Base-by-base conservation (phyloP, 164 flowering plant species). In the Vitis labrusca region DNA sequence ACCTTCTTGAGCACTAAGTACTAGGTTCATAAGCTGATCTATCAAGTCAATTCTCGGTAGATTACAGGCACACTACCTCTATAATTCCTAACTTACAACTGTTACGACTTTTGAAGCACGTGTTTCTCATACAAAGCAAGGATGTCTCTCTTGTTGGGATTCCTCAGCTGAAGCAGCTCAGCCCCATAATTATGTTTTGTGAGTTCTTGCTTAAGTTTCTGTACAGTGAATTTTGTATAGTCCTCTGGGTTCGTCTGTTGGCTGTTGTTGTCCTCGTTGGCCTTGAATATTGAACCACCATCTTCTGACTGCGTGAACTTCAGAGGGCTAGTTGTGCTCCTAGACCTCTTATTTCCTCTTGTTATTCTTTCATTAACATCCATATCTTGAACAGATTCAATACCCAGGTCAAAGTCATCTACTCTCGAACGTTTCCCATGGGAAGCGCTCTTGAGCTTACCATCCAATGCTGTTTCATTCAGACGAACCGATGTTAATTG, bases 111-210 rank as follows among this genome's bases (percentile, higher is more conserved):
- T 61, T 81, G 78, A 52, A 91, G 86, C 23, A 93, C 84, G 51
- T 67, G 79, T 71, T 80, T 89, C 81, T 96, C 97, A 69, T 93
- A 96, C 6, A 96, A 73, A 50, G 89, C 84, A 30, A 96, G 71
- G 19, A 92, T 66, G 23, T 96, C 98, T 70, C 86, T 96, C 78
- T 92, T 96, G 78, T 65, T 77, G 3, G 93, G 92, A 71, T 87
- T 88, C 81, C 77, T 88, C 79, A 89, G 50, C 79, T 89, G 86
- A 66, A 96, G 91, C 71, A 96, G 69, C 79, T 93, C 87, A 47
- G 79, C 93, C 10, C 98, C 99, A 67, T 85, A 88, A 69, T 96
- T 91, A 73, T 89, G 91, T 61, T 82, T 87, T 0, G 99, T 96
- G 23, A 96, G 87, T 70, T 89, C 97, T 65, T 93, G 92, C 85